Conservation (phyloP, 306 rosid genomes). For the Quercus wislizeni region DNA sequence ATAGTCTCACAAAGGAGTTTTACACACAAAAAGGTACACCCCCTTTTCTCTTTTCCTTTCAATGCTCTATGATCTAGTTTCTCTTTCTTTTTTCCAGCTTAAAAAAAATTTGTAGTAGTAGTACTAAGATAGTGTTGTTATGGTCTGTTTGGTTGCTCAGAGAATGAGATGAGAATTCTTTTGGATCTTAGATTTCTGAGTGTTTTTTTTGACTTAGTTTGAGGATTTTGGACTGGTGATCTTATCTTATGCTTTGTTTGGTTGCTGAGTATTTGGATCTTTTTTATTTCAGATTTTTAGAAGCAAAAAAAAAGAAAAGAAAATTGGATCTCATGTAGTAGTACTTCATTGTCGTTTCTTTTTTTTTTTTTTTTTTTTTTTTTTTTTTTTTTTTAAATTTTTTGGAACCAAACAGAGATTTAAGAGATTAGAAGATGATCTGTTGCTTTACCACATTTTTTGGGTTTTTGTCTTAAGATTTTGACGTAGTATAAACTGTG, state of each 20-base stretch:
- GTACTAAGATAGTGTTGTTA: not conserved
- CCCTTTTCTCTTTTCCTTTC: not conserved
- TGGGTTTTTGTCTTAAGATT: not conserved
- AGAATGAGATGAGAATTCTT: not conserved
- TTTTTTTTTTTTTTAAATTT: too few species aligned
- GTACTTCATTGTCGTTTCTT: too few species aligned
- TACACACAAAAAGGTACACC: slow-evolving; percentile 14
- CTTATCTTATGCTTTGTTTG: not conserved
- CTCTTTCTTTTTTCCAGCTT: not conserved
- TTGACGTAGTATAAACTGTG: not conserved
- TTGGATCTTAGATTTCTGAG: slow-evolving; percentile 20
- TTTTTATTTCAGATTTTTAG: not conserved
- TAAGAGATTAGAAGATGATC: too few species aligned
- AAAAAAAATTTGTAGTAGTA: slow-evolving; percentile 20
- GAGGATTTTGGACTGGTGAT: not conserved
- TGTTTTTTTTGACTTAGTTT: not conserved
- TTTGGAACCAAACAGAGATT: too few species aligned
- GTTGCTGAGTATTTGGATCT: not conserved
- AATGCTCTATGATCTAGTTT: not conserved
- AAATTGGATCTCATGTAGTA: not conserved
- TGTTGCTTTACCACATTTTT: not conserved
- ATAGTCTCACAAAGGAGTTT: not conserved
- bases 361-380: too few species aligned
- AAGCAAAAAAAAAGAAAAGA: not conserved
- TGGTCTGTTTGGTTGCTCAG: slow-evolving; percentile 23